Evolutionary conservation across 768 basidiomycete species (phyloP), one percentile per base, ranked within the genome.

Genomic region (Tulasnella sp.): DNA sequence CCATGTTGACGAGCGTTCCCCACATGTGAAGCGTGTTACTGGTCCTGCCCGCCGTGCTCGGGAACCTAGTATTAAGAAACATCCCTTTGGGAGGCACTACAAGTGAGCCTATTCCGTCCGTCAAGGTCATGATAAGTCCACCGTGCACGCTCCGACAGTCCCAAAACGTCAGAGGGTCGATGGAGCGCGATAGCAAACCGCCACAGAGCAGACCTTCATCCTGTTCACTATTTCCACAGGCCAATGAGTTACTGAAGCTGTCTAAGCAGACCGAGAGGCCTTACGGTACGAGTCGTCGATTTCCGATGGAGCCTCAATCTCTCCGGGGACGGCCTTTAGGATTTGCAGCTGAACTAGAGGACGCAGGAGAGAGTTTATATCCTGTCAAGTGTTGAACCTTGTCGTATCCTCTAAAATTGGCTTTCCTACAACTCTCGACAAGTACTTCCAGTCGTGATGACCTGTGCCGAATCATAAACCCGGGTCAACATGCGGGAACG

Each of bases 41-140:
- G 0, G 82, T 81, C 70, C 82, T 84, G n/a, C 92, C 92, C 5
- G 85, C 89, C 22, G 90, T 90, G 39, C 87, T 87, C 72, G 93
- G 86, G 74, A 93, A 94, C 0, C 90, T 90, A 0, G 91, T 81
- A 32, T 81, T 88, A 75, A 94, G 87, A 77, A 82, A 94, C 9
- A 92, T 88, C 2, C 92, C 92, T 75, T 88, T 88, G 17, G 88
- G 86, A 1, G 91, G 90, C 32, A 94, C 86, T n/a, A 89, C 91
- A 19, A 94, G 85, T 0, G 92, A 93, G 4, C 92, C 92, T 19
- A 94, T 79, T 16, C 91, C 92, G 79, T 94, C 92, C 5, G 92
- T 93, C 36, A 94, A 81, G 11, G 92, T 91, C 77, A 91, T 79
- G 75, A 94, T 86, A 41, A 94, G 84, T 26, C 92, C 92, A 19